A percentile compares a stretch with the other conserved stretches of the same genome.
These are phyloP conservation scores for Teunomyces aglyptinius DNA, from an alignment of 805 yeast genomes.

Conservation along the genomic window DNA sequence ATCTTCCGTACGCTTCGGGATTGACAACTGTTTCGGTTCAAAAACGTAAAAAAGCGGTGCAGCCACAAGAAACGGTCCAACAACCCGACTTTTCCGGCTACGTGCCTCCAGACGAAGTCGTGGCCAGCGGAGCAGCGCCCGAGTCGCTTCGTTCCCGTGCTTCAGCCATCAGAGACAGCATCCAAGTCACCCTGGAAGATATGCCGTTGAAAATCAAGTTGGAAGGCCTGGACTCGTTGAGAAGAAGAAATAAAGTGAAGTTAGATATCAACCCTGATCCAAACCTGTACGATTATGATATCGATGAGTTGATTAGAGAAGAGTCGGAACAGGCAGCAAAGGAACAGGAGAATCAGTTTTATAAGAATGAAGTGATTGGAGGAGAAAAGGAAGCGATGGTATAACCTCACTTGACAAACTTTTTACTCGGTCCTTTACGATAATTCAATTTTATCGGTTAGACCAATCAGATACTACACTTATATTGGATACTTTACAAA, in stretches of 20 bases:
- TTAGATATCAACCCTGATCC: conserved; percentile 38
- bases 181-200: conserved; percentile 34
- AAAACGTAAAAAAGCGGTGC: conserved; percentile 7
- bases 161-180: conserved; percentile 27
- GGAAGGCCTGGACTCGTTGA: conserved; percentile 19
- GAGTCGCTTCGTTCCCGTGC: conserved; percentile 15
- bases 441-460: background rate
- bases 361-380: conserved; percentile 20
- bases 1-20: conserved; percentile 52
- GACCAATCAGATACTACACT: too few species aligned
- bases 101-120: conserved; percentile 40
- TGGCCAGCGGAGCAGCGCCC: conserved; percentile 11
- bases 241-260: conserved; percentile 31
- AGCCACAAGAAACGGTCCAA: background rate
- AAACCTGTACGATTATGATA: conserved; percentile 42
- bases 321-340: conserved; percentile 24
- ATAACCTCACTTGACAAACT: too few species aligned
- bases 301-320: conserved; percentile 42
- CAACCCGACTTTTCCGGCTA: conserved; percentile 27
- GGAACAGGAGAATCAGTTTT: conserved; percentile 18
- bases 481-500: too few species aligned
- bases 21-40: conserved; percentile 43
- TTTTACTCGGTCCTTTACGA: too few species aligned
- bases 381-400: conserved; percentile 26
- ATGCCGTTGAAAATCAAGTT: conserved; percentile 36